Percentiles rank a stretch among this genome's conserved stretches.
Conservation (phyloP, 495 filamentous ascomycete species). For the Penicillium malachiteum region DNA sequence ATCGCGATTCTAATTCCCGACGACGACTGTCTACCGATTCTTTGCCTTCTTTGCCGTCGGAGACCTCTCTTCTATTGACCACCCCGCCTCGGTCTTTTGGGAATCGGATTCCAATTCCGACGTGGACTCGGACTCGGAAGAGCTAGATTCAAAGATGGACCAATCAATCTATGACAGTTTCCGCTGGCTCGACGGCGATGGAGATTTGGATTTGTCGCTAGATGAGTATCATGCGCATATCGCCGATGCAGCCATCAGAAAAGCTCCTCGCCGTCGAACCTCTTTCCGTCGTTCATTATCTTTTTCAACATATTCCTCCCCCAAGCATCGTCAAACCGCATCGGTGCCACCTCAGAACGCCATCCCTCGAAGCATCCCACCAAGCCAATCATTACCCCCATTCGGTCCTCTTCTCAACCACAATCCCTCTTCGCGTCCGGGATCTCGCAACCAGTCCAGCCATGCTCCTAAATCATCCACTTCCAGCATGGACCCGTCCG, state of each 20-base stretch:
- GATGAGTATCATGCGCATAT: constrained; percentile 52
- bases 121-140: constrained; percentile 9
- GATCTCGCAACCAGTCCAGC: constrained; percentile 25
- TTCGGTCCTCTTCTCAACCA: constrained; percentile 21
- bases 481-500: constrained; percentile 65
- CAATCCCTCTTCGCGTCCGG: constrained; percentile 41
- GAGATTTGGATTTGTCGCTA: constrained; percentile 69
- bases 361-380: constrained; percentile 12
- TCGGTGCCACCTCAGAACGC: constrained; percentile 13
- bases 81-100: constrained; percentile 30
- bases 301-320: constrained; percentile 22
- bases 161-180: constrained; percentile 65
- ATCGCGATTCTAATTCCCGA: constrained; percentile 11
- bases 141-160: constrained; percentile 44
- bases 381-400: constrained; percentile 19
- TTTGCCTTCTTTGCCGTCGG: constrained; percentile 20
- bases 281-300: constrained; percentile 54
- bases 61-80: constrained; percentile 20
- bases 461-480: constrained; percentile 43
- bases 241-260: constrained; percentile 26
- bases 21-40: constrained; percentile 24
- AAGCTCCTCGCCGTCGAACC: constrained; percentile 25
- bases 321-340: constrained; percentile 13
- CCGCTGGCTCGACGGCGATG: constrained; percentile 78
- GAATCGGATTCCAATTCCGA: constrained; percentile 35